Evolutionary conservation across 1,284 basidiomycete species (phyloP).

Genomic region (Mycena sp.): DNA sequence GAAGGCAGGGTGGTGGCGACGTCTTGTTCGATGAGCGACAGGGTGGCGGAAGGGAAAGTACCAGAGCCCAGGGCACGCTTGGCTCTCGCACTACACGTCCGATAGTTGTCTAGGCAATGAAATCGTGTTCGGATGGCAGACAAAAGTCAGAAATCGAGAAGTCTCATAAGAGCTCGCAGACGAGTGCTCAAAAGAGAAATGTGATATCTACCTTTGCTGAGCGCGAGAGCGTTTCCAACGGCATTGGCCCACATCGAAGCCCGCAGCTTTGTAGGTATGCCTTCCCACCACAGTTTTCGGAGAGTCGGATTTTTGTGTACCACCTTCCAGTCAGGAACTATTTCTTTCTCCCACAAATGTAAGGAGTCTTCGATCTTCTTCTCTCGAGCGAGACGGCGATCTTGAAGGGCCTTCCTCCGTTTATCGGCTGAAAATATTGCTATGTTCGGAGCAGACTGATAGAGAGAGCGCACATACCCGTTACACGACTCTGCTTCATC

Average conservation of each 20-base stretch:
- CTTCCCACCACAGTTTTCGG: constrained; percentile 64
- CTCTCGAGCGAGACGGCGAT: constrained; percentile 74
- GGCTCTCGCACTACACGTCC: constrained; percentile 77
- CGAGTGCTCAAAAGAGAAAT: constrained; percentile 16
- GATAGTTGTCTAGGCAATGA: constrained; percentile 72
- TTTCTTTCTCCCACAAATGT: constrained; percentile 80
- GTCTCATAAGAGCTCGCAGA: constrained; percentile 21
- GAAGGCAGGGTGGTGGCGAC: constrained; percentile 84
- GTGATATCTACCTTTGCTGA: constrained; percentile 78
- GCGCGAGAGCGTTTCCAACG: constrained; percentile 88
- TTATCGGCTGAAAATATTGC: constrained; percentile 66
- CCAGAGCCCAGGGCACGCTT: constrained; percentile 75
- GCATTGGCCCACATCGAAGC: constrained; percentile 90
- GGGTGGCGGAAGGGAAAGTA: constrained; percentile 76
- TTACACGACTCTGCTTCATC: constrained; percentile 85
- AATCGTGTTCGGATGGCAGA: constrained; percentile 9
- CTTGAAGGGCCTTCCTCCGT: constrained; percentile 67
- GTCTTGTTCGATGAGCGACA: constrained; percentile 84
- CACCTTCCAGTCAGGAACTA: constrained; percentile 85
- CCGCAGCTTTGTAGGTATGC: constrained; percentile 79
- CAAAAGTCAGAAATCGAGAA: constrained; percentile 25
- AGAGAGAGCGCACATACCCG: constrained; percentile 61
- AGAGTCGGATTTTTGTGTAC: constrained; percentile 73
- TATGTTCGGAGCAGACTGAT: not conserved
- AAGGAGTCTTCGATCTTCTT: constrained; percentile 75